phyloP scores from a whole-genome alignment of 2,329 filamentous ascomycete species.

The Xylaria arbuscula region DNA sequence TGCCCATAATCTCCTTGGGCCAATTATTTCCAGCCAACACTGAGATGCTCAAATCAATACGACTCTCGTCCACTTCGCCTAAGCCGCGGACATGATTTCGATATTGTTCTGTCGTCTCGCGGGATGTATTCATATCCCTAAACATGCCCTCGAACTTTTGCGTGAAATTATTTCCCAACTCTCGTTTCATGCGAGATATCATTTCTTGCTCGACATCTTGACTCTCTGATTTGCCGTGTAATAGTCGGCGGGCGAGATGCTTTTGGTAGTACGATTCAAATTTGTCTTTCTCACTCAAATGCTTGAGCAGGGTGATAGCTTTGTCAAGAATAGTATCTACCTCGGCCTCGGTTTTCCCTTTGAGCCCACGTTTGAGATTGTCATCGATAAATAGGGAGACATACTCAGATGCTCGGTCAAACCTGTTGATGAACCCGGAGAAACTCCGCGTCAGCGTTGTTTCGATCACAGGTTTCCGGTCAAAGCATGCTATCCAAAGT shows the following conservation, averaged over 20 bases:
- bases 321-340: constrained; percentile 87
- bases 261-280: constrained; percentile 99
- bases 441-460: constrained; percentile 88
- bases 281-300: constrained; percentile 90
- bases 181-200: constrained; percentile 96
- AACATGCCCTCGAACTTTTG: constrained; percentile 97
- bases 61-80: constrained; percentile 65
- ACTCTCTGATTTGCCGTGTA: constrained; percentile 90
- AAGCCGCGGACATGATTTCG: constrained; percentile 71
- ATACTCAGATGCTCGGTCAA: constrained; percentile 85
- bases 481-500: constrained; percentile 79
- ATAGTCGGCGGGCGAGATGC: constrained; percentile 85
- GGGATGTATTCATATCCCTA: constrained; percentile 90
- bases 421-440: constrained; percentile 92
- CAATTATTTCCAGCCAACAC: constrained; percentile 94
- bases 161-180: constrained; percentile 94
- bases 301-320: constrained; percentile 86
- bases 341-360: constrained; percentile 90
- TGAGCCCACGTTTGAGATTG: constrained; percentile 92
- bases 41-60: constrained; percentile 82
- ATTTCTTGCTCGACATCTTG: constrained; percentile 95
- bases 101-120: constrained; percentile 83
- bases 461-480: constrained; percentile 79
- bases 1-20: constrained; percentile 88
- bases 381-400: constrained; percentile 98